Percentiles rank a stretch among this genome's conserved stretches.
phyloP scores from a whole-genome alignment of 352 stramenopile genomes.

The Blastocystis sp. region DNA sequence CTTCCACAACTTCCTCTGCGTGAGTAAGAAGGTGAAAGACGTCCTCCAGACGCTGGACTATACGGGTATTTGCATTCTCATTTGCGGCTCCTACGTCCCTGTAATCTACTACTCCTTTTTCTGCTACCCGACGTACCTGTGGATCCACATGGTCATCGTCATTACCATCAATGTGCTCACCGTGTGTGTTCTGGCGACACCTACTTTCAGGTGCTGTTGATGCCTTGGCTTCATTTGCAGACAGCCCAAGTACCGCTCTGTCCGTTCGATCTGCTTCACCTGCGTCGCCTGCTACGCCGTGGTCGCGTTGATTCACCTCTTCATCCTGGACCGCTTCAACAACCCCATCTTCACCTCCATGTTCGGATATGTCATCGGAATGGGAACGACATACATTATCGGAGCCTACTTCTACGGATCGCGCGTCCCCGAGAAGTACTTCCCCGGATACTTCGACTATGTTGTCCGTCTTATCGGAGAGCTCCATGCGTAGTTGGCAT shows the following conservation, averaged over 20 bases:
- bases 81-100: slow-evolving; percentile 51
- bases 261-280: slow-evolving; percentile 29
- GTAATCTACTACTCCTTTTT: slow-evolving; percentile 53
- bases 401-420: slow-evolving; percentile 42
- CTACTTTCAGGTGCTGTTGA: neutral
- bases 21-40: neutral
- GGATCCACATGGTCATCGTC: slow-evolving; percentile 10
- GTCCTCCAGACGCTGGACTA: slow-evolving; percentile 53
- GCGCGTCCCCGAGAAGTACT: slow-evolving; percentile 47
- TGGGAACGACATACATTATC: slow-evolving; percentile 53
- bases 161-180: slow-evolving; percentile 54
- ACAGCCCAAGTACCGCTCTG: slow-evolving; percentile 41
- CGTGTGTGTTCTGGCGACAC: slow-evolving; percentile 42
- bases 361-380: slow-evolving; percentile 28
- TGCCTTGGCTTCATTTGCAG: neutral
- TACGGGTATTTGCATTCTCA: slow-evolving; percentile 47
- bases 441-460: slow-evolving; percentile 44
- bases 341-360: slow-evolving; percentile 42
- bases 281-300: slow-evolving; percentile 37
- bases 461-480: neutral
- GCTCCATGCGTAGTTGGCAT: slow-evolving; percentile 5
- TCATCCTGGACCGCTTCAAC: slow-evolving; percentile 12
- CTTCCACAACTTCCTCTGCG: slow-evolving; percentile 40
- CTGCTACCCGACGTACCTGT: neutral
- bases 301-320: neutral